Conservation (phyloP, 805 yeast species). For the Yamadazyma ubonensis region DNA sequence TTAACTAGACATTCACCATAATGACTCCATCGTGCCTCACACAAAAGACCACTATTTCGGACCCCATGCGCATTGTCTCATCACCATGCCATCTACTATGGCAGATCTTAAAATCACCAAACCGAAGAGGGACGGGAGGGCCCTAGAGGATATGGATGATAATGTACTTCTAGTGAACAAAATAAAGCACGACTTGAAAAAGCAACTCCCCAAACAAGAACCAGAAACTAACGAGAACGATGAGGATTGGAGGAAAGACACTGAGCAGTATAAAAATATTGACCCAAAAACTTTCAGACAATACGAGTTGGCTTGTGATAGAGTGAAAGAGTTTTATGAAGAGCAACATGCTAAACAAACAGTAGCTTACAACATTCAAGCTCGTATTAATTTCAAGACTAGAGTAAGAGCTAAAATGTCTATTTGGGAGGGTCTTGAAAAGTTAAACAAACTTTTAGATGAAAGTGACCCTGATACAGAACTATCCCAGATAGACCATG, state of each 20-base stretch:
- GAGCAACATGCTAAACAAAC: conserved; percentile 72
- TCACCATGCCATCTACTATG: conserved; percentile 1
- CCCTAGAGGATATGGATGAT: conserved; percentile 29
- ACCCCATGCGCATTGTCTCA: not conserved
- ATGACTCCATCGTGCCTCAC: not conserved
- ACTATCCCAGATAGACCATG: conserved; percentile 72
- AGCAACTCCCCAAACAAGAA: not conserved
- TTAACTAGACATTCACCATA: too few relatives aligned
- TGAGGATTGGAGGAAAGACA: conserved; percentile 26
- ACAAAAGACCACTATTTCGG: not conserved
- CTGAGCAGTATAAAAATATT: conserved; percentile 30
- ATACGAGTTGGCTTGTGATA: conserved; percentile 65
- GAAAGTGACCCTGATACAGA: conserved; percentile 78
- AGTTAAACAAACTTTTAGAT: conserved; percentile 60
- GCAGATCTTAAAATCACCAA: conserved; percentile 4
- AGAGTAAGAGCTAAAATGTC: conserved; percentile 65
- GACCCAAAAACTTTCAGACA: conserved; percentile 54
- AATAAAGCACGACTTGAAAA: conserved; percentile 17
- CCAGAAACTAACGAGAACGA: not conserved
- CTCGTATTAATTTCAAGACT: conserved; percentile 68
- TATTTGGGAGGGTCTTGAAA: conserved; percentile 68
- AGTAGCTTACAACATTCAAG: conserved; percentile 69
- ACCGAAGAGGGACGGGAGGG: conserved; percentile 9
- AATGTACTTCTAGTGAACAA: conserved; percentile 26
- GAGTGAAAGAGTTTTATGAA: conserved; percentile 63